A percentile compares a stretch with the other conserved stretches of the same genome.
Conservation (phyloP, 2,329 filamentous ascomycete species). For the Alternaria burnsii region DNA sequence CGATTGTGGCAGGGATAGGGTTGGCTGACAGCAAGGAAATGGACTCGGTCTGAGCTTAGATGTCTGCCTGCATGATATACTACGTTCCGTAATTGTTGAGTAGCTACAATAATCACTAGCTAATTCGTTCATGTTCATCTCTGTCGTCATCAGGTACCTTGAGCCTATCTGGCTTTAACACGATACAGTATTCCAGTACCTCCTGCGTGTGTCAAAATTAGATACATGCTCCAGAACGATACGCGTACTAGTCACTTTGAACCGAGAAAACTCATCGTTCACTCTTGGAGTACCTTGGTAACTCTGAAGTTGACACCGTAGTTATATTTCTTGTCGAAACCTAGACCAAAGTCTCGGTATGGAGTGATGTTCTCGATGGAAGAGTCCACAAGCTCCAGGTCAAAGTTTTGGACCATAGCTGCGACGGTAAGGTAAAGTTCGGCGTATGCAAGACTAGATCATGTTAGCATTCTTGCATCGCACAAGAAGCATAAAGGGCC, state of each 20-base stretch:
- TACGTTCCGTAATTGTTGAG: too few species aligned
- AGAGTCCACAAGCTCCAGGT: constrained; percentile 27
- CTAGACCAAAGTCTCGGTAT: constrained; percentile 15
- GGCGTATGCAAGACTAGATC: constrained; percentile 37
- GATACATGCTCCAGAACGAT: background rate
- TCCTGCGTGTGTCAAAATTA: background rate
- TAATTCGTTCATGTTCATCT: too few species aligned
- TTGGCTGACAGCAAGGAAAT: background rate
- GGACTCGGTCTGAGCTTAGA: too few species aligned
- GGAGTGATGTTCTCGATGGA: constrained; percentile 18
- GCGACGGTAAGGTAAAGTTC: constrained; percentile 26
- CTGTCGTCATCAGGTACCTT: background rate
- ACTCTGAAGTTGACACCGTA: constrained; percentile 15
- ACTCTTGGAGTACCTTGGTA: constrained; percentile 8
- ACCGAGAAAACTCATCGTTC: background rate
- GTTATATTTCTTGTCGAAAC: constrained; percentile 18
- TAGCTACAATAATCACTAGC: background rate
- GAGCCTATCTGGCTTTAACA: background rate
- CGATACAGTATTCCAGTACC: background rate
- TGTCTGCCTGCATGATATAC: background rate
- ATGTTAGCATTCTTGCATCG: background rate
- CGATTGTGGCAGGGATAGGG: background rate
- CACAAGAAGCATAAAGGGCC: background rate
- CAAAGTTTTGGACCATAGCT: constrained; percentile 8
- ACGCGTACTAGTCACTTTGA: too few species aligned